phyloP scores from a whole-genome alignment of 805 yeast species.

The Metschnikowia similis region DNA sequence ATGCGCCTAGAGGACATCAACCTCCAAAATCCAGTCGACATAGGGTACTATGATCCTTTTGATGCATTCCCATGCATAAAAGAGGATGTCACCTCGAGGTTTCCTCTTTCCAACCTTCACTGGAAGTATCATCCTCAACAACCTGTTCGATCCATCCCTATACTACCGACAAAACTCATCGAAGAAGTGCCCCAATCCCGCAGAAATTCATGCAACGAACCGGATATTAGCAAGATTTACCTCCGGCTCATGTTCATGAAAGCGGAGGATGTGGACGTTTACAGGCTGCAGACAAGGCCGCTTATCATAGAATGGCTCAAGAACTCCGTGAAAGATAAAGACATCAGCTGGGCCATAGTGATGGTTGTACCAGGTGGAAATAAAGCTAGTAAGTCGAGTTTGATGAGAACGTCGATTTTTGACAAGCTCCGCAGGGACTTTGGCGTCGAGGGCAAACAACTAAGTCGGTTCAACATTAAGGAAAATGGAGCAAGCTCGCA shows the following conservation, averaged over 20 bases:
- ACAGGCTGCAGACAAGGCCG: constrained; percentile 77
- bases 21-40: constrained; percentile 18
- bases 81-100: constrained; percentile 39
- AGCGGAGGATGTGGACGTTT: constrained; percentile 65
- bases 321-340: constrained; percentile 30
- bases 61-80: constrained; percentile 46
- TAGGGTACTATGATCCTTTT: constrained; percentile 77
- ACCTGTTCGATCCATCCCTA: constrained; percentile 60
- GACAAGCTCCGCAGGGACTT: constrained; percentile 58
- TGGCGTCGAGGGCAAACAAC: constrained; percentile 36
- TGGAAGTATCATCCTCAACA: constrained; percentile 54
- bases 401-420: constrained; percentile 44
- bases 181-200: constrained; percentile 50
- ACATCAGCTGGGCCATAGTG: constrained; percentile 61
- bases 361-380: constrained; percentile 42
- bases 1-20: constrained; percentile 14
- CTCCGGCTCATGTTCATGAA: constrained; percentile 66
- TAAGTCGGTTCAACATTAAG: constrained; percentile 18
- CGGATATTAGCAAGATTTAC: constrained; percentile 39
- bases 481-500: constrained; percentile 9
- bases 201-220: constrained; percentile 10
- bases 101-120: constrained; percentile 63
- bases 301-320: constrained; percentile 77
- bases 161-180: constrained; percentile 47
- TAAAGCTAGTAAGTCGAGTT: constrained; percentile 31